Percentiles rank a stretch among this genome's conserved stretches.
Conservation (phyloP, 768 basidiomycete genomes). For the Agaricus subrufescens region DNA sequence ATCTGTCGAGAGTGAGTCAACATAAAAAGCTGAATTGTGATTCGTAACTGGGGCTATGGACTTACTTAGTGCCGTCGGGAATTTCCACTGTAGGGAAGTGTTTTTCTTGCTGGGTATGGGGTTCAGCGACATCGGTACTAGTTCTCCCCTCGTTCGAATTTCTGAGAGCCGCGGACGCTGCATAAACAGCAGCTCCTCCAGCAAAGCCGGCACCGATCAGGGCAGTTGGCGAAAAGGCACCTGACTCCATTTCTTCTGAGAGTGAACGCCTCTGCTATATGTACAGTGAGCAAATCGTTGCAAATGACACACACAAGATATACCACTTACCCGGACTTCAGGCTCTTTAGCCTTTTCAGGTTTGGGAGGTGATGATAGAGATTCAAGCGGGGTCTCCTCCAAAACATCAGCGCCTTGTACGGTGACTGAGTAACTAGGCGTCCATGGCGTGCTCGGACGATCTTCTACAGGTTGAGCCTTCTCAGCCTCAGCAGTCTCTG, state of each 20-base stretch:
- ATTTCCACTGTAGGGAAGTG: constrained; percentile 5
- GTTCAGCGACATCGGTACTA: background rate
- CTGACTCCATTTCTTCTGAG: background rate
- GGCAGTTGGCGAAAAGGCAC: constrained; percentile 3
- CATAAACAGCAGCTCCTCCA: background rate
- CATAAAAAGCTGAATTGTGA: too few species aligned
- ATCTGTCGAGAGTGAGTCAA: background rate
- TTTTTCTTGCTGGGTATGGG: background rate
- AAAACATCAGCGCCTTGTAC: constrained; percentile 12
- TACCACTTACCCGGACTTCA: background rate
- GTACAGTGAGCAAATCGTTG: background rate
- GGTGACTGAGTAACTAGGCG: constrained; percentile 18
- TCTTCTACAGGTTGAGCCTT: constrained; percentile 1
- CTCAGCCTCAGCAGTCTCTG: background rate
- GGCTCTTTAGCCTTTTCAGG: background rate
- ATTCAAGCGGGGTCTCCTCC: constrained; percentile 3
- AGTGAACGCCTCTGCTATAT: constrained; percentile 1
- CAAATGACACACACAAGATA: background rate
- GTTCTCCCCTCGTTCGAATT: background rate
- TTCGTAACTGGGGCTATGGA: background rate
- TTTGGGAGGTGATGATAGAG: background rate
- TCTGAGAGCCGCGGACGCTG: constrained; percentile 2
- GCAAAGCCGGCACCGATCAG: constrained; percentile 1
- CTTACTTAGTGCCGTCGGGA: constrained; percentile 5
- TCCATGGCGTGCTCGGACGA: constrained; percentile 13